These are phyloP conservation scores for Stachybotrys echinatus DNA, from an alignment of 2,329 filamentous ascomycete species.

Conservation along the genomic window DNA sequence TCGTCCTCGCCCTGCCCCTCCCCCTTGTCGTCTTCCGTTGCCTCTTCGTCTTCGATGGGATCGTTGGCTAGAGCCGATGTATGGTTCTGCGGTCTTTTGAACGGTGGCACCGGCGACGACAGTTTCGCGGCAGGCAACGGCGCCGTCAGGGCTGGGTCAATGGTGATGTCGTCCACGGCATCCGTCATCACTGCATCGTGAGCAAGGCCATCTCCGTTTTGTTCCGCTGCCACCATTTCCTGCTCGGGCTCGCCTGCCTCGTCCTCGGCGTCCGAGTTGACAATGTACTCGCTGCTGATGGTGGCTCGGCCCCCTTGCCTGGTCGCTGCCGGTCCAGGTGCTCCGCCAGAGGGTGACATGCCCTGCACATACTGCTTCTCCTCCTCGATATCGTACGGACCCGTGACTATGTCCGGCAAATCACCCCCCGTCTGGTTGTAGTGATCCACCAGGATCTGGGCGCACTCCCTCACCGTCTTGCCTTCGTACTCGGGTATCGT, in stretches of 20 bases:
- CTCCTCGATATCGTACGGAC: constrained; percentile 22
- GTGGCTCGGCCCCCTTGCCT: not conserved
- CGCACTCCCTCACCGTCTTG: constrained; percentile 26
- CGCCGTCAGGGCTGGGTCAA: constrained; percentile 22
- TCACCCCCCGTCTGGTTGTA: constrained; percentile 24
- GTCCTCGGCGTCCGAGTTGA: constrained; percentile 22
- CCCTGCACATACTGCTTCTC: constrained; percentile 24
- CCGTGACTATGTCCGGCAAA: constrained; percentile 25
- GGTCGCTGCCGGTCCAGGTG: not conserved
- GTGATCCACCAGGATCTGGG: constrained; percentile 26
- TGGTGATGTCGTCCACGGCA: constrained; percentile 21
- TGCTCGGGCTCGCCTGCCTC: constrained; percentile 8
- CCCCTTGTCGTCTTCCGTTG: not conserved
- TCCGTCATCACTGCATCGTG: not conserved
- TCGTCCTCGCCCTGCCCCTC: constrained; percentile 5
- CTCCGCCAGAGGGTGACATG: constrained; percentile 9
- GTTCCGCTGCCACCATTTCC: constrained; percentile 5
- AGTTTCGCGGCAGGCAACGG: constrained; percentile 10
- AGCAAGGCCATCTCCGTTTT: constrained; percentile 6
- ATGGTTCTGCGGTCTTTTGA: constrained; percentile 12
- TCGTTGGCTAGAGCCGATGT: not conserved
- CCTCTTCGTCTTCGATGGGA: constrained; percentile 1
- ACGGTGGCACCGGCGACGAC: constrained; percentile 2
- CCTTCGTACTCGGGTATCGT: constrained; percentile 23
- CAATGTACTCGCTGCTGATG: constrained; percentile 21